These are phyloP conservation scores for Wallemia mellicola DNA, from an alignment of 1,284 basidiomycete genomes.

Conservation along the genomic window DNA sequence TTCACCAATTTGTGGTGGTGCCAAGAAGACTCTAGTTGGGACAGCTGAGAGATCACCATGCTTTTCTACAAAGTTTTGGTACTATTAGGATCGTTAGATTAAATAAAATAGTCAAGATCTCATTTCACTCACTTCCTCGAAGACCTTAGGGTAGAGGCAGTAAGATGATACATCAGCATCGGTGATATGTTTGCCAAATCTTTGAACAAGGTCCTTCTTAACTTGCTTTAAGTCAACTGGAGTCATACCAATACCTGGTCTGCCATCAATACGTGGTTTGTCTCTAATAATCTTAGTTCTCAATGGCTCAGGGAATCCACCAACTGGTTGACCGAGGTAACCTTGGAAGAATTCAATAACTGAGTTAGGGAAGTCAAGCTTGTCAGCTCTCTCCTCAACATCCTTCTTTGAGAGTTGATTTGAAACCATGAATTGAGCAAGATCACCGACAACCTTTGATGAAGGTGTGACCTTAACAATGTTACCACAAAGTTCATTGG, in stretches of 20 bases:
- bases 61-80: slow-evolving; percentile 72
- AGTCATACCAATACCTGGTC: slow-evolving; percentile 60
- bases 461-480: slow-evolving; percentile 99
- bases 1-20: slow-evolving; percentile 65
- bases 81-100: slow-evolving; percentile 20
- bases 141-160: slow-evolving; percentile 79
- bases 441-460: slow-evolving; percentile 96
- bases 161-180: slow-evolving; percentile 80
- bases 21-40: slow-evolving; percentile 90
- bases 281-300: slow-evolving; percentile 74
- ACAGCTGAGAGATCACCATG: slow-evolving; percentile 83
- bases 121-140: slow-evolving; percentile 1
- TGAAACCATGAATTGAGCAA: slow-evolving; percentile 96
- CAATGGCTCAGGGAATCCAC: slow-evolving; percentile 93
- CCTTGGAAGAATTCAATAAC: slow-evolving; percentile 95
- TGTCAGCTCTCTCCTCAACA: slow-evolving; percentile 54
- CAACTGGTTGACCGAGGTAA: slow-evolving; percentile 81
- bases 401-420: slow-evolving; percentile 68
- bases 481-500: slow-evolving; percentile 83
- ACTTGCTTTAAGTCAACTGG: slow-evolving; percentile 88
- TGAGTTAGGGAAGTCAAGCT: slow-evolving; percentile 87
- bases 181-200: slow-evolving; percentile 80
- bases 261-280: slow-evolving; percentile 70
- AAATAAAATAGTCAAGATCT: neutral
- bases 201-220: slow-evolving; percentile 68